phyloP scores from a whole-genome alignment of 2,329 filamentous ascomycete genomes.

The Cordyceps militaris region DNA sequence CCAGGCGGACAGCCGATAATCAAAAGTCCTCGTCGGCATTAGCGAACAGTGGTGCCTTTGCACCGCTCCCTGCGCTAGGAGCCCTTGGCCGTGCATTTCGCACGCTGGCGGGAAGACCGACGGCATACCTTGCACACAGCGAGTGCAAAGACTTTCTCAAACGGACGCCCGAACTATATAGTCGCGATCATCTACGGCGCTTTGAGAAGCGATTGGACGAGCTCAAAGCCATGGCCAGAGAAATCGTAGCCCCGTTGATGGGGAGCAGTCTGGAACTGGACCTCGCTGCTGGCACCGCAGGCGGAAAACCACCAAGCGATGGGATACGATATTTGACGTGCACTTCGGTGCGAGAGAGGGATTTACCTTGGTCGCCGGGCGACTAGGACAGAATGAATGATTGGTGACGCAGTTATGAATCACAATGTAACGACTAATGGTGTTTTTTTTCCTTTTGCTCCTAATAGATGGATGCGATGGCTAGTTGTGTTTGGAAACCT shows the following conservation, averaged over 20 bases:
- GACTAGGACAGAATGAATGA: constrained; percentile 17
- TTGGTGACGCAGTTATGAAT: not conserved
- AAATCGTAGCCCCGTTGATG: constrained; percentile 80
- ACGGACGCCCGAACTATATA: constrained; percentile 73
- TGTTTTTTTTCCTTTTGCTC: not conserved
- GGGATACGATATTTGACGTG: constrained; percentile 45
- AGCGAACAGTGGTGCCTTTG: constrained; percentile 26
- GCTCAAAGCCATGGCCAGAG: constrained; percentile 74
- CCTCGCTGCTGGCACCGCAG: constrained; percentile 33
- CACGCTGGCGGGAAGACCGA: constrained; percentile 53
- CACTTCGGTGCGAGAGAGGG: constrained; percentile 39
- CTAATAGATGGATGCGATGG: not conserved
- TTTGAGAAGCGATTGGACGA: constrained; percentile 88
- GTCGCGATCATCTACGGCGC: constrained; percentile 72
- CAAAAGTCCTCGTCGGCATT: constrained; percentile 27
- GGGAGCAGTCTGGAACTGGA: constrained; percentile 79
- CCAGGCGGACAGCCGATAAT: not conserved
- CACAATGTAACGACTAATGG: constrained; percentile 5
- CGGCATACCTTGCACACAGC: constrained; percentile 70
- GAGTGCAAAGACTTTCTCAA: constrained; percentile 90
- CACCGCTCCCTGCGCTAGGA: constrained; percentile 54
- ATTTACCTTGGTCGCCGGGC: constrained; percentile 43
- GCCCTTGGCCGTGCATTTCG: constrained; percentile 71
- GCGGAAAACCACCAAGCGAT: constrained; percentile 33
- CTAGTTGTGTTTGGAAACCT: constrained; percentile 4